phyloP scores from a whole-genome alignment of 257 asterid genomes.

The Plantago ovata region DNA sequence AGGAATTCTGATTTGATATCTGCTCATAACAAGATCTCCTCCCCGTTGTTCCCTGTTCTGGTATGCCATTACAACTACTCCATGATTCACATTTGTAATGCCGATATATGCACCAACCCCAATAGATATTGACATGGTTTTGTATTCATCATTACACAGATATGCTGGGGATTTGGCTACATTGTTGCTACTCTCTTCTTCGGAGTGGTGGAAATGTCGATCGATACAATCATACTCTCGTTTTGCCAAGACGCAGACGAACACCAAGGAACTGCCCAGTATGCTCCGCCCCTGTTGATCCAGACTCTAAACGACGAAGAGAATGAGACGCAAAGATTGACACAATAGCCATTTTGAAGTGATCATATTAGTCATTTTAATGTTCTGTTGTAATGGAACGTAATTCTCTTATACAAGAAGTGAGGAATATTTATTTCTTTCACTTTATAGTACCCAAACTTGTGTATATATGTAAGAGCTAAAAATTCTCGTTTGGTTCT shows the following conservation, averaged over 20 bases:
- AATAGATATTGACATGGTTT: no score
- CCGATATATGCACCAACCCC: background rate
- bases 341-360: slow-evolving; percentile 49
- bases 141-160: slow-evolving; percentile 46
- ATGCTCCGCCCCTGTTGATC: slow-evolving; percentile 88
- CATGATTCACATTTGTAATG: background rate
- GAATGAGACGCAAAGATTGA: slow-evolving; percentile 85
- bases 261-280: slow-evolving; percentile 93
- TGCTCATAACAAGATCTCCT: slow-evolving; percentile 84
- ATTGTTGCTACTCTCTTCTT: slow-evolving; percentile 89
- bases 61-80: slow-evolving; percentile 32
- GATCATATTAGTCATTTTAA: background rate
- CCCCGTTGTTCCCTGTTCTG: slow-evolving; percentile 96
- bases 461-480: background rate
- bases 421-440: background rate
- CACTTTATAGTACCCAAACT: background rate
- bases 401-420: slow-evolving; percentile 21
- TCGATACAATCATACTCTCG: slow-evolving; percentile 89
- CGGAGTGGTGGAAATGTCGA: slow-evolving; percentile 97
- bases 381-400: slow-evolving; percentile 9
- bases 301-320: slow-evolving; percentile 64
- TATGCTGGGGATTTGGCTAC: slow-evolving; percentile 88
- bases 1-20: no score
- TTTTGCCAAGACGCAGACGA: slow-evolving; percentile 98
- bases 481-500: no score